phyloP scores from a whole-genome alignment of 2,329 filamentous ascomycete species.

The Claviceps sp. region DNA sequence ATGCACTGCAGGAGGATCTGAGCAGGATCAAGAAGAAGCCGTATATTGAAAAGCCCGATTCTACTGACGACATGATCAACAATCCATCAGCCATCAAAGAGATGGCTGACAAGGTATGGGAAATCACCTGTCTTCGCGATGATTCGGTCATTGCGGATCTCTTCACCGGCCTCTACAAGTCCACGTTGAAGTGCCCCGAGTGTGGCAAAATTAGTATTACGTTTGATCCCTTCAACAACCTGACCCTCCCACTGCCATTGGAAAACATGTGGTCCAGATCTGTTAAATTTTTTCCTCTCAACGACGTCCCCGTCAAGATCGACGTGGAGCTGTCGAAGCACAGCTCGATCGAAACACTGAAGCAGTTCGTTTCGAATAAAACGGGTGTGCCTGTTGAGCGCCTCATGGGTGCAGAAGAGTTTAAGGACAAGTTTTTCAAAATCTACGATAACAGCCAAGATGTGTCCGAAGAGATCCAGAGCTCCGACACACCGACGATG shows the following conservation, averaged over 20 bases:
- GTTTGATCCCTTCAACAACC: constrained; percentile 92
- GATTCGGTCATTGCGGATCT: constrained; percentile 92
- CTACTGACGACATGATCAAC: constrained; percentile 87
- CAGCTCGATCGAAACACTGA: constrained; percentile 53
- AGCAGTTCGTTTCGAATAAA: constrained; percentile 55
- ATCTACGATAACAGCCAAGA: constrained; percentile 56
- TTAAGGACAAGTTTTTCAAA: constrained; percentile 75
- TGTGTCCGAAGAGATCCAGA: constrained; percentile 59
- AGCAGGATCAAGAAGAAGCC: constrained; percentile 92
- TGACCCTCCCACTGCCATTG: constrained; percentile 81
- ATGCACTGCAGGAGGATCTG: constrained; percentile 88
- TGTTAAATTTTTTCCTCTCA: constrained; percentile 66
- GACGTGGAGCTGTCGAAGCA: constrained; percentile 72
- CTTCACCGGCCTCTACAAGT: constrained; percentile 97
- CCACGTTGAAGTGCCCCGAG: constrained; percentile 79
- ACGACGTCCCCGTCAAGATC: constrained; percentile 56
- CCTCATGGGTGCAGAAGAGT: constrained; percentile 73
- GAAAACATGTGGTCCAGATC: constrained; percentile 67
- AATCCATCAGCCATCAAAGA: constrained; percentile 66
- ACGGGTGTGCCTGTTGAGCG: constrained; percentile 50
- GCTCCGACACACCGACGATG: constrained; percentile 53
- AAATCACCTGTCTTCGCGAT: constrained; percentile 82
- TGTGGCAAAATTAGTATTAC: constrained; percentile 97
- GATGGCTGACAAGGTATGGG: constrained; percentile 80
- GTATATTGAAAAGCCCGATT: constrained; percentile 95